phyloP scores from a whole-genome alignment of 768 basidiomycete genomes.

The Serendipita vermifera region DNA sequence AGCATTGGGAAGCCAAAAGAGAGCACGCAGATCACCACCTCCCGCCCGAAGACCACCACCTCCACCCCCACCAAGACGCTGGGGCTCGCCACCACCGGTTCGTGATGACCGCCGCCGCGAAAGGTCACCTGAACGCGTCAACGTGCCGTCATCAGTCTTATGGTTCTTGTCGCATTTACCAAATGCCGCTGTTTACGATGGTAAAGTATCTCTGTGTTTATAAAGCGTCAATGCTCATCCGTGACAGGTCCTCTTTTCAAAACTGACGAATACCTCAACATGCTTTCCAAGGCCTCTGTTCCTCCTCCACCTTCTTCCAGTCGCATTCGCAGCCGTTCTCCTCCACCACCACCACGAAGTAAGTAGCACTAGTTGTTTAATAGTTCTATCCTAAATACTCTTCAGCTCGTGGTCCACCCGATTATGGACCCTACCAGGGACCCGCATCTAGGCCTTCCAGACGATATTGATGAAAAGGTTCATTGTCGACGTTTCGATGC shows the following conservation, averaged over 20 bases:
- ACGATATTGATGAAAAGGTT: background rate
- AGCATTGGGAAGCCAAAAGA: constrained; percentile 17
- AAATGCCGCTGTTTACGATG: constrained; percentile 61
- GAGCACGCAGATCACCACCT: constrained; percentile 16
- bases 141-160: constrained; percentile 40
- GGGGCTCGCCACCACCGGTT: constrained; percentile 11
- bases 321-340: constrained; percentile 33
- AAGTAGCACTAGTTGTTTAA: constrained; percentile 15
- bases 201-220: constrained; percentile 31
- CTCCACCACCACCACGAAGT: constrained; percentile 40
- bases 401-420: constrained; percentile 37
- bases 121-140: constrained; percentile 28
- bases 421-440: constrained; percentile 80
- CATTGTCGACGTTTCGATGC: background rate
- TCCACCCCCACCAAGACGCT: constrained; percentile 20
- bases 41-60: constrained; percentile 20
- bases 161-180: constrained; percentile 81
- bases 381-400: background rate
- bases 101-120: constrained; percentile 16
- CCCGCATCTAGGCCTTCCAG: constrained; percentile 29
- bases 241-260: constrained; percentile 72
- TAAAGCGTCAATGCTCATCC: constrained; percentile 11
- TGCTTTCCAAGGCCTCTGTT: constrained; percentile 71
- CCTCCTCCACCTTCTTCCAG: constrained; percentile 40
- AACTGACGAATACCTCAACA: constrained; percentile 77